Evolutionary conservation across 257 asterid species (phyloP).

Genomic region (Phtheirospermum japonicum): DNA sequence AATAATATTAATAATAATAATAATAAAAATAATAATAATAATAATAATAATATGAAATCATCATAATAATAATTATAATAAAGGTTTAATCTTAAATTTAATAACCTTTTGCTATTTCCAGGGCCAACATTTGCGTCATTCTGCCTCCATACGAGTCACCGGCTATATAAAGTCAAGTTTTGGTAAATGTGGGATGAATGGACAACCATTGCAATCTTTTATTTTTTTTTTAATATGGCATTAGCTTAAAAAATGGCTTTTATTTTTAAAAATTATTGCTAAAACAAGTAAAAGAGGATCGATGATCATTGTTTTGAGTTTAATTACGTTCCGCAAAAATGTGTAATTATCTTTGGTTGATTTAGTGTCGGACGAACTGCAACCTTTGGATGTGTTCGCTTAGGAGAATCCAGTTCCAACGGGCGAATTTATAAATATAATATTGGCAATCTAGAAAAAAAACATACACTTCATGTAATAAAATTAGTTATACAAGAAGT

Average conservation of each 20-base stretch:
- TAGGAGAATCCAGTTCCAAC: constrained; percentile 56
- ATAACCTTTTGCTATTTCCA: constrained; percentile 47
- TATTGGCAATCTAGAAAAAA: constrained; percentile 37
- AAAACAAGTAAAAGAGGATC: constrained; percentile 21
- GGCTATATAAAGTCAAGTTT: constrained; percentile 41
- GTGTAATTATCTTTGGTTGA: constrained; percentile 17
- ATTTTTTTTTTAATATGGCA: no score
- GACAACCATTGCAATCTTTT: constrained; percentile 52
- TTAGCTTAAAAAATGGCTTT: no score
- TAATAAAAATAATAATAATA: no score
- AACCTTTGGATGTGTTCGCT: constrained; percentile 29
- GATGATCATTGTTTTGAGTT: no score
- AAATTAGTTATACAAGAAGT: no score
- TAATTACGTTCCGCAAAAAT: constrained; percentile 42
- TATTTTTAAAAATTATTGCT: no score
- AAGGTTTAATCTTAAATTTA: no score
- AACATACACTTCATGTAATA: neutral
- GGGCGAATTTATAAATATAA: constrained; percentile 48
- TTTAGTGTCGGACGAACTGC: constrained; percentile 31
- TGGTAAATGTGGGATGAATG: constrained; percentile 37
- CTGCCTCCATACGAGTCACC: constrained; percentile 64
- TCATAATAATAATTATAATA: no score
- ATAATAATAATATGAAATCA: no score
- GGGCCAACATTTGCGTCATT: constrained; percentile 40
- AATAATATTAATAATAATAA: no score